Percentiles rank a stretch among this genome's conserved stretches.
These are phyloP conservation scores for Scalesia atractyloides DNA, from an alignment of 129 eudicot genomes.

Conservation along the genomic window DNA sequence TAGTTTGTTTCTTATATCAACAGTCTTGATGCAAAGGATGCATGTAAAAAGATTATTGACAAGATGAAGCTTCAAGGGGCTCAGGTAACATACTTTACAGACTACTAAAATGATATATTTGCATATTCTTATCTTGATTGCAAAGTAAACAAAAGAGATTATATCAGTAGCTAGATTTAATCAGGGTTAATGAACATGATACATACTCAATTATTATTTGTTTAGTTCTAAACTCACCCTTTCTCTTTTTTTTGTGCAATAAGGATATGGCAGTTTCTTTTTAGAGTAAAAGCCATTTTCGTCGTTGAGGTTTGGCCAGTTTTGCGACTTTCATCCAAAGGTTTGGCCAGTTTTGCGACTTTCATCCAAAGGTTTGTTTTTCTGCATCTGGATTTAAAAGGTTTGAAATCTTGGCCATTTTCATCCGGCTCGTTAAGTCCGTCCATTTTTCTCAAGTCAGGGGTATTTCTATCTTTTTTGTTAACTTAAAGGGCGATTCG, in stretches of 20 bases:
- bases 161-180: slow-evolving; percentile 6
- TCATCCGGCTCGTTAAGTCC: no score
- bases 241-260: neutral
- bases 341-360: no score
- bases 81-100: slow-evolving; percentile 58
- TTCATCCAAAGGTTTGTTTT: no score
- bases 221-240: neutral
- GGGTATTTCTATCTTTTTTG: no score
- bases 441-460: no score
- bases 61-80: slow-evolving; percentile 76
- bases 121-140: slow-evolving; percentile 11
- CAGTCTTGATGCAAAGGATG: slow-evolving; percentile 83
- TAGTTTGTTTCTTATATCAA: slow-evolving; percentile 27
- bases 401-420: no score
- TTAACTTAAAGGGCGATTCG: no score
- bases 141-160: slow-evolving; percentile 5
- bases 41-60: slow-evolving; percentile 85
- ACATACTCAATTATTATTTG: neutral
- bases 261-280: slow-evolving; percentile 10
- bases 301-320: no score
- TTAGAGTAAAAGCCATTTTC: neutral
- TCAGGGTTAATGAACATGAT: slow-evolving; percentile 11
- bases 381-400: no score
- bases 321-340: no score
- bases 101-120: neutral